Evolutionary conservation across 805 yeast genomes (phyloP).

Genomic region (Spathaspora gorwiae): DNA sequence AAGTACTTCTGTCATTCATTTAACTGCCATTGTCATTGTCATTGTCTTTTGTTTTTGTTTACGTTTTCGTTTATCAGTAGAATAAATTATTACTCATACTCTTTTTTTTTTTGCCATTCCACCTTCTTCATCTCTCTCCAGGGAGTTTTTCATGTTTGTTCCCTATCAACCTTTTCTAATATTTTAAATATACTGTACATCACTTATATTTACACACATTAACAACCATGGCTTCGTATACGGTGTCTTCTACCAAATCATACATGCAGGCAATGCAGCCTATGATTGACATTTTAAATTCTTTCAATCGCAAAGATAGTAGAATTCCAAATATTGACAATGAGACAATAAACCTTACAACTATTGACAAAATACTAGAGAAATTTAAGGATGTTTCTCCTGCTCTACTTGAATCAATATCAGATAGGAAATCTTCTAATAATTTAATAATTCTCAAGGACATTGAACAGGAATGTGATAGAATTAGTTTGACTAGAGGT

Average conservation of each 20-base stretch:
- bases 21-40: too few species aligned
- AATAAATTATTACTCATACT: too few species aligned
- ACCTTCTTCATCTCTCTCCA: too few species aligned
- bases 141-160: too few species aligned
- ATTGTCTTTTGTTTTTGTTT: too few species aligned
- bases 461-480: constrained; percentile 25
- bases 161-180: too few species aligned
- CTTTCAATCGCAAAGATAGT: constrained; percentile 13
- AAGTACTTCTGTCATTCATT: too few species aligned
- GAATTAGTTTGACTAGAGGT: constrained; percentile 30
- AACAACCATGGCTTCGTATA: constrained; percentile 16
- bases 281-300: constrained; percentile 48
- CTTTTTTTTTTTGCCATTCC: too few species aligned
- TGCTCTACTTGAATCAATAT: constrained; percentile 15
- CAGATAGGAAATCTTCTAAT: constrained; percentile 10
- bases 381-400: constrained; percentile 38
- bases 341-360: constrained; percentile 23
- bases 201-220: too few species aligned
- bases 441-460: constrained; percentile 12
- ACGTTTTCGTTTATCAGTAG: too few species aligned
- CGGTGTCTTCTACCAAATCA: constrained; percentile 63
- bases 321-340: constrained; percentile 37
- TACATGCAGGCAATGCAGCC: constrained; percentile 76
- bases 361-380: constrained; percentile 29
- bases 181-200: too few species aligned